These are phyloP conservation scores for Wickerhamiella cacticola DNA, from an alignment of 805 yeast genomes.

Conservation along the genomic window DNA sequence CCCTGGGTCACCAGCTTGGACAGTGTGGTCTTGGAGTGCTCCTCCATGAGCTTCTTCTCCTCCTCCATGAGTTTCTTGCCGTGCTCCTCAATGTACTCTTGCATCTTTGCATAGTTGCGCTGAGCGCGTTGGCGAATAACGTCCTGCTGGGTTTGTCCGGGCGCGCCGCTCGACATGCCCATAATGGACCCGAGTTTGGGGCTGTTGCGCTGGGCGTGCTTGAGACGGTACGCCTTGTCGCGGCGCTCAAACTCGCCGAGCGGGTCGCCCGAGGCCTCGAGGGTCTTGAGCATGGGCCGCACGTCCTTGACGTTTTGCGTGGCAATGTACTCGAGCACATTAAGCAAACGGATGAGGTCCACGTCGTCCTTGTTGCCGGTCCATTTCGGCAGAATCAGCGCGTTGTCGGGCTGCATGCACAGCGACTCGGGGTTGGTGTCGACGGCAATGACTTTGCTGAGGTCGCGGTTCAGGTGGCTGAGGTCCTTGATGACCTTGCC, in stretches of 20 bases:
- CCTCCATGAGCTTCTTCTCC: slow-evolving; percentile 51
- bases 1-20: slow-evolving; percentile 76
- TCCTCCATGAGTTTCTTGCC: slow-evolving; percentile 42
- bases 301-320: slow-evolving; percentile 74
- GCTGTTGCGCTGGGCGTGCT: slow-evolving; percentile 29
- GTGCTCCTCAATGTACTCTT: slow-evolving; percentile 74
- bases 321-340: slow-evolving; percentile 88
- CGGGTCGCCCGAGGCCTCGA: slow-evolving; percentile 43
- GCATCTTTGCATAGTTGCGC: slow-evolving; percentile 71
- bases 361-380: slow-evolving; percentile 72
- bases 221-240: slow-evolving; percentile 56
- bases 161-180: slow-evolving; percentile 39
- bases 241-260: slow-evolving; percentile 71
- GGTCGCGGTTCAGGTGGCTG: slow-evolving; percentile 79
- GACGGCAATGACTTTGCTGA: slow-evolving; percentile 63
- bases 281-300: slow-evolving; percentile 72
- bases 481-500: slow-evolving; percentile 86
- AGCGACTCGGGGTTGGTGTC: slow-evolving; percentile 66
- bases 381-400: slow-evolving; percentile 80
- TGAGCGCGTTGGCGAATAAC: slow-evolving; percentile 85
- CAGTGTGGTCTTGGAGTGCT: slow-evolving; percentile 61
- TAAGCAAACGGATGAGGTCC: slow-evolving; percentile 63
- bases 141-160: slow-evolving; percentile 76
- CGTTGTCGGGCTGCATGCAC: slow-evolving; percentile 84
- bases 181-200: slow-evolving; percentile 49